A percentile compares a stretch with the other conserved stretches of the same genome.
phyloP scores from a whole-genome alignment of 768 basidiomycete species.

The Kwoniella europaea region DNA sequence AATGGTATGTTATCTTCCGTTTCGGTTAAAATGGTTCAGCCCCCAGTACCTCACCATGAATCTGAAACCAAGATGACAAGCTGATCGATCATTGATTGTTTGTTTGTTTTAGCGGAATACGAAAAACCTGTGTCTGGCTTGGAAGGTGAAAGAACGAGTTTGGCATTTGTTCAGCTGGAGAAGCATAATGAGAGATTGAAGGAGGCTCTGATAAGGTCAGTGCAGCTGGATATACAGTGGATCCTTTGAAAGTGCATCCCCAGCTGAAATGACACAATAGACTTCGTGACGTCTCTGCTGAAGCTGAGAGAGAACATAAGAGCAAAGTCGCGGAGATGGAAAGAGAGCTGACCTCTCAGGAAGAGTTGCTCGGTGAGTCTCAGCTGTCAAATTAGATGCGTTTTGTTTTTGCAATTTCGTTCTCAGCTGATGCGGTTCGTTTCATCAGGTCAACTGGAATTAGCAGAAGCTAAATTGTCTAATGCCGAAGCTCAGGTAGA shows the following conservation, averaged over 20 bases:
- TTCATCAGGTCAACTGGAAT: constrained; percentile 73
- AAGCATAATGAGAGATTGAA: constrained; percentile 95
- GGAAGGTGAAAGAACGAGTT: constrained; percentile 62
- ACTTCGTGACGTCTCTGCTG: constrained; percentile 83
- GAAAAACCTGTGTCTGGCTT: constrained; percentile 50
- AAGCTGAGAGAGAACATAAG: constrained; percentile 83
- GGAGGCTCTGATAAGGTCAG: constrained; percentile 84
- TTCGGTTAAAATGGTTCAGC: background rate
- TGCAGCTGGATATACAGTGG: background rate
- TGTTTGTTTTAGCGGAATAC: constrained; percentile 46
- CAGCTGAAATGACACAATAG: constrained; percentile 58
- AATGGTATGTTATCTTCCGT: constrained; percentile 60
- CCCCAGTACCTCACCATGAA: background rate
- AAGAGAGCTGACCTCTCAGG: constrained; percentile 76
- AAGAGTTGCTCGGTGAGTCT: constrained; percentile 75
- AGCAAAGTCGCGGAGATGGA: constrained; percentile 83
- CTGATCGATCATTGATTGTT: constrained; percentile 18
- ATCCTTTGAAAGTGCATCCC: too few relatives aligned
- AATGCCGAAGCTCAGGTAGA: constrained; percentile 92
- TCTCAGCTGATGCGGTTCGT: constrained; percentile 27
- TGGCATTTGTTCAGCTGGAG: constrained; percentile 77
- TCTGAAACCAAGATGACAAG: constrained; percentile 8
- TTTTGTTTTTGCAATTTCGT: too few relatives aligned
- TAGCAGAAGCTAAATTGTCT: constrained; percentile 75
- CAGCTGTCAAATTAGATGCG: background rate